Evolutionary conservation across 176 grass and related monocot species (phyloP).

Genomic region (Thalia dealbata): DNA sequence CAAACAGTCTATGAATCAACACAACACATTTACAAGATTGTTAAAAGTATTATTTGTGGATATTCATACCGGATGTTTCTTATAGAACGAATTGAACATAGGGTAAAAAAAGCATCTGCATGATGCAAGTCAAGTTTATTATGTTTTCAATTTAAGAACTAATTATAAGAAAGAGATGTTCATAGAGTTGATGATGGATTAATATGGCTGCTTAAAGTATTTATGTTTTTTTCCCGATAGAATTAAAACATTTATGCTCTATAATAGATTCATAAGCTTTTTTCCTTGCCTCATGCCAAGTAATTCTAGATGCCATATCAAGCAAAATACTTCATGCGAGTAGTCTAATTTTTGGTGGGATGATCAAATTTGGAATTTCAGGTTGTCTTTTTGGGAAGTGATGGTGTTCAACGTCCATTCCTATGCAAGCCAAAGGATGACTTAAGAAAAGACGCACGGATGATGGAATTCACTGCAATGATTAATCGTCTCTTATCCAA

Average conservation of each 20-base stretch:
- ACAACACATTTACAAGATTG: not conserved
- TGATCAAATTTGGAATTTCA: conserved; percentile 29
- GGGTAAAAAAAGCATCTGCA: not conserved
- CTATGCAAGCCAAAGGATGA: conserved; percentile 90
- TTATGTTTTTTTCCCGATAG: too few relatives aligned
- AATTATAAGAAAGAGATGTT: too few relatives aligned
- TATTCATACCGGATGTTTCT: not conserved
- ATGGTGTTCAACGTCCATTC: conserved; percentile 59
- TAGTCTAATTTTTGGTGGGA: not conserved
- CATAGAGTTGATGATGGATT: too few relatives aligned
- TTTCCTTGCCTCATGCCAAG: too few relatives aligned
- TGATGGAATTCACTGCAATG: conserved; percentile 98
- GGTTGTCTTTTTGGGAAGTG: conserved; percentile 77
- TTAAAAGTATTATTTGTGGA: not conserved
- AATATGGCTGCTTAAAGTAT: too few relatives aligned
- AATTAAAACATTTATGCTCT: too few relatives aligned
- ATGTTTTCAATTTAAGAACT: too few relatives aligned
- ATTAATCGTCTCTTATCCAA: conserved; percentile 92
- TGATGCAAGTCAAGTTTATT: not conserved
- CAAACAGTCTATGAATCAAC: not conserved
- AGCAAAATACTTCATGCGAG: not conserved
- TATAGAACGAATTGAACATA: not conserved
- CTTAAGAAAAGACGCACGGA: conserved; percentile 87
- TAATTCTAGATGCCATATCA: too few relatives aligned
- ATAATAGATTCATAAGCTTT: too few relatives aligned